Conservation (phyloP, 2,329 filamentous ascomycete genomes). For the Apiospora marii region DNA sequence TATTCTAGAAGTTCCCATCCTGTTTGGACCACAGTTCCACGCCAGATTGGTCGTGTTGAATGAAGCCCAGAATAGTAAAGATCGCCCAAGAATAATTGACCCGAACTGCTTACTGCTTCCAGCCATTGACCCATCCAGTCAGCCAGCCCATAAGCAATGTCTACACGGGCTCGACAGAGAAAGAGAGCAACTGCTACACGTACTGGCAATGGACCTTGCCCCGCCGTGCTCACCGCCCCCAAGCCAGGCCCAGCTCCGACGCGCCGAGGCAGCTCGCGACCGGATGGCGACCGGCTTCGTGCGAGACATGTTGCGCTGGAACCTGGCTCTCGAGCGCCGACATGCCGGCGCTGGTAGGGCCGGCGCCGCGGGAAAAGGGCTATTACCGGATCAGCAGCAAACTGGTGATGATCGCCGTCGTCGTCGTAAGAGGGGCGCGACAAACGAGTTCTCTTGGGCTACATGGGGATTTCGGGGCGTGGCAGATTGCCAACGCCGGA, state of each 20-base stretch:
- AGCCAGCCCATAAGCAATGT: too few species aligned
- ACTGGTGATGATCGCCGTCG: neutral
- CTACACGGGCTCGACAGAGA: too few species aligned
- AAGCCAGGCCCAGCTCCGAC: neutral
- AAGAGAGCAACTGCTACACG: too few species aligned
- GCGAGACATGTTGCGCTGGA: neutral
- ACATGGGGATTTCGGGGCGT: neutral
- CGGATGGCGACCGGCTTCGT: neutral
- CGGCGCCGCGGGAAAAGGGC: neutral
- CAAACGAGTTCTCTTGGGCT: neutral
- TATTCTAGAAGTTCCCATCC: too few species aligned
- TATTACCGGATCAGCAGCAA: neutral
- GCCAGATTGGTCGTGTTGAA: too few species aligned
- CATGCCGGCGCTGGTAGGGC: neutral
- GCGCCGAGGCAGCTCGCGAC: neutral
- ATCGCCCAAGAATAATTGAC: too few species aligned
- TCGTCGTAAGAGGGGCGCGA: neutral
- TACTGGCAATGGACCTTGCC: neutral
- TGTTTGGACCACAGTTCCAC: too few species aligned
- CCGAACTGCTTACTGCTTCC: too few species aligned
- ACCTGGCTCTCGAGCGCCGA: too few species aligned
- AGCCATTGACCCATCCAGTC: too few species aligned
- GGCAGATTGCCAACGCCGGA: neutral
- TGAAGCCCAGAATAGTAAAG: neutral
- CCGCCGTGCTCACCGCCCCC: neutral